Conservation (phyloP, 345 rosid genomes). For the Kandelia obovata region DNA sequence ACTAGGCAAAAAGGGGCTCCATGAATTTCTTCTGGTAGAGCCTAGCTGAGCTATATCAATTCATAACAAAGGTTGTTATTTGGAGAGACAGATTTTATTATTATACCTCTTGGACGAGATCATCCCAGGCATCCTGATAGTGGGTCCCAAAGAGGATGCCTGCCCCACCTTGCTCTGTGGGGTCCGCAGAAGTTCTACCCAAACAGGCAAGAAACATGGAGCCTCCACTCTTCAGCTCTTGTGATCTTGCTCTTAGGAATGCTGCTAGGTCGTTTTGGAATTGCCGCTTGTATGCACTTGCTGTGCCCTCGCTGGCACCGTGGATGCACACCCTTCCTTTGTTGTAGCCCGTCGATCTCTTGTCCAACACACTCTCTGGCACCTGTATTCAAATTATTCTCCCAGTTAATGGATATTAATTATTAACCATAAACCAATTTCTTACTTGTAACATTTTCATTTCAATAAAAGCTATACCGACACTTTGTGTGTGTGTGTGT, state of each 20-base stretch:
- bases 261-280: conserved; percentile 71
- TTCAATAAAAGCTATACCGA: too few relatives aligned
- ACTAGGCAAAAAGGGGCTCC: too few relatives aligned
- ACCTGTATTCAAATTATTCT: conserved; percentile 31
- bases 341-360: conserved; percentile 69
- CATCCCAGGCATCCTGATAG: conserved; percentile 98
- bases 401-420: too few relatives aligned
- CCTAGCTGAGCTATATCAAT: too few relatives aligned
- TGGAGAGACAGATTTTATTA: conserved; percentile 3
- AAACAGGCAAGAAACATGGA: conserved; percentile 91
- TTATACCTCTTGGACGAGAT: conserved; percentile 84
- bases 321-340: conserved; percentile 78
- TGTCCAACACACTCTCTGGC: conserved; percentile 73
- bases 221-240: conserved; percentile 79
- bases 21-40: too few relatives aligned
- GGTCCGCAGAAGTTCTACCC: conserved; percentile 81
- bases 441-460: too few relatives aligned
- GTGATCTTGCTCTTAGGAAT: conserved; percentile 65
- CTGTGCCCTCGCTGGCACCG: conserved; percentile 56
- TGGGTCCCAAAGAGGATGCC: conserved; percentile 95
- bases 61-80: neutral
- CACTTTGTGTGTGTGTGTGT: too few relatives aligned
- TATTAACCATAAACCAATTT: too few relatives aligned
- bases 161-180: conserved; percentile 94
- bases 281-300: conserved; percentile 65